Evolutionary conservation across 2,329 filamentous ascomycete genomes (phyloP), one percentile per base, ranked within the genome.

Genomic region (Coniochaeta ligniaria): DNA sequence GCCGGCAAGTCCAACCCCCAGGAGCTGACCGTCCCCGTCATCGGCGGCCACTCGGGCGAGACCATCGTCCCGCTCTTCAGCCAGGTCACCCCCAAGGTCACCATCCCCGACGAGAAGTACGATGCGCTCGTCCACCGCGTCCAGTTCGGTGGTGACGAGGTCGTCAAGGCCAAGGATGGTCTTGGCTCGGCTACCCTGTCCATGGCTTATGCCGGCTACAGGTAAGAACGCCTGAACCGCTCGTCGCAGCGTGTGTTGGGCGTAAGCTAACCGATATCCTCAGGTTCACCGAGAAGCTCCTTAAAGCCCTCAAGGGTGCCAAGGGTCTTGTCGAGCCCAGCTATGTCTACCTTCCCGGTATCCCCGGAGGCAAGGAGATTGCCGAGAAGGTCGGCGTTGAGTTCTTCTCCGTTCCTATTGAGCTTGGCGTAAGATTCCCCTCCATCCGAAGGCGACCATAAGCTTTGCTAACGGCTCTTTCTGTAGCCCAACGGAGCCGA

Each of bases 11-110:
- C 88, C 74, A 87, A 94, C 75, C 91, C 93, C 62, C 84, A 89
- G 71, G 89, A 93, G 76, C 84, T 92, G 67, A 91, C 82, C 67
- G 90, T 99, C 66, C 93, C 94, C 67, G 95, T 99, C 70, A 86
- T 99, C 73, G 95, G 95, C 73, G 95, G 95, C 64, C 95, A 99
- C 86, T 97, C 93, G 63, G 95, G 95, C 73, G 92, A 94, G 82
- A 99, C 95, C 70, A 99, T 99, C 72, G 93, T 99, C 61, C 95
- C 95, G 58, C 86, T 99, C 64, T 96, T 98, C 85, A 96, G 92
- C 85, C 89, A 95, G 81, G 86, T 91, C 68, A 86, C 88, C 72
- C 92, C 93, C 61, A 75, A 84, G 50, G 88, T 95, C 71, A 83
- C 84, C 63, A 95, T 98, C 65, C 92, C 94, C 55, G 83, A 84